phyloP scores from a whole-genome alignment of 768 basidiomycete species.

The Amanita polypyramis region DNA sequence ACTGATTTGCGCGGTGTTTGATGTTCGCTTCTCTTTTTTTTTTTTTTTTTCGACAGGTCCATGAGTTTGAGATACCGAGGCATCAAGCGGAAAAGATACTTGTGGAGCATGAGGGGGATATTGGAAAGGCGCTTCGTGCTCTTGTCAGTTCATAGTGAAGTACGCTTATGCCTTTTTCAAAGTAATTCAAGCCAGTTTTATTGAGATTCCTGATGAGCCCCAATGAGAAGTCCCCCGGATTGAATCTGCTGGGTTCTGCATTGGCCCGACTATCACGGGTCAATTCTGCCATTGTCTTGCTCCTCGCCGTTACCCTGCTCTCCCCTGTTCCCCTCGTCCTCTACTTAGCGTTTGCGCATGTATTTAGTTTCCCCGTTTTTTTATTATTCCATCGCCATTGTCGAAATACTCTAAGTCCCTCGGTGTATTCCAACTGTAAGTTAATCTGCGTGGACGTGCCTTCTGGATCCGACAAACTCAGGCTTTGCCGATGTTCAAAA shows the following conservation, averaged over 20 bases:
- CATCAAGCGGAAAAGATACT: conserved; percentile 50
- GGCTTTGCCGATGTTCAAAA: background rate
- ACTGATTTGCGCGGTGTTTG: background rate
- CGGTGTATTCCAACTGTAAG: background rate
- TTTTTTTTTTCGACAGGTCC: conserved; percentile 31
- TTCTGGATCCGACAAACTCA: background rate
- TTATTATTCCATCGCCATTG: background rate
- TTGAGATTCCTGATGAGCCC: too few relatives aligned
- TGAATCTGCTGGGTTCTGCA: too few relatives aligned
- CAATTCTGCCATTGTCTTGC: too few relatives aligned
- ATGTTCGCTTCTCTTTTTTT: too few relatives aligned
- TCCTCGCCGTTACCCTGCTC: too few relatives aligned
- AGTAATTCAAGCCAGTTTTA: too few relatives aligned
- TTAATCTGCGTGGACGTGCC: background rate
- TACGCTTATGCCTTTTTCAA: background rate
- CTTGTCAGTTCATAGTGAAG: conserved; percentile 19
- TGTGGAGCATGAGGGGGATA: conserved; percentile 39
- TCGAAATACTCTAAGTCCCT: background rate
- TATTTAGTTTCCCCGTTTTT: background rate
- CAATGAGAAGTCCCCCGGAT: too few relatives aligned
- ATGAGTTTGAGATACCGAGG: conserved; percentile 55
- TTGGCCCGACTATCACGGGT: too few relatives aligned
- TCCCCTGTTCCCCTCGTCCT: background rate
- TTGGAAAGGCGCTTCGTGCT: conserved; percentile 37
- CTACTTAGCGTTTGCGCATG: background rate